Evolutionary conservation across 225 moss, liverwort and hornwort species (phyloP).

Genomic region (Straminergon stramineum): DNA sequence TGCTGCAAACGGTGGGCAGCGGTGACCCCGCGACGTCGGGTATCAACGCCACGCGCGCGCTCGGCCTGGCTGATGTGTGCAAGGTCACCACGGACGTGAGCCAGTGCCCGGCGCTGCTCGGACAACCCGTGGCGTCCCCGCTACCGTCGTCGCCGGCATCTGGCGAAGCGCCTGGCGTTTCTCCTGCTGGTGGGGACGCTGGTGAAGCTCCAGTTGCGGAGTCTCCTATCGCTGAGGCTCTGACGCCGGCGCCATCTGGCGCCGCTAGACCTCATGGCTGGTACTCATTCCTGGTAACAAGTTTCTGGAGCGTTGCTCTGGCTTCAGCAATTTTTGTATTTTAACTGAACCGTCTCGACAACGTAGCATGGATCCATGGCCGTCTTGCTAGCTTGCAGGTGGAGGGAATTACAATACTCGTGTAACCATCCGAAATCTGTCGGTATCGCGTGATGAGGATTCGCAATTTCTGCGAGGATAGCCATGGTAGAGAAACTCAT

Average conservation of each 20-base stretch:
- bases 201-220: neutral
- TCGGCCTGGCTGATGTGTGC: constrained; percentile 19
- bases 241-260: neutral
- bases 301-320: neutral
- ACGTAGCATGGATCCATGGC: neutral
- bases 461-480: neutral
- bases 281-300: neutral
- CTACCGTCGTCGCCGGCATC: neutral
- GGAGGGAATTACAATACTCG: neutral
- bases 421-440: neutral
- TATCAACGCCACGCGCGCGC: constrained; percentile 25
- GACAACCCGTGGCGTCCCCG: constrained; percentile 24
- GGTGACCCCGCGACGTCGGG: constrained; percentile 26
- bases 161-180: neutral
- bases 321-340: neutral
- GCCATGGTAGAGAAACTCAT: neutral
- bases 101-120: constrained; percentile 28
- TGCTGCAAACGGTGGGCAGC: constrained; percentile 22
- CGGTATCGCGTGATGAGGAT: neutral
- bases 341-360: neutral
- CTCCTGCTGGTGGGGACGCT: neutral
- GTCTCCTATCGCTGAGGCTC: neutral
- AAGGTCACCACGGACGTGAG: constrained; percentile 11
- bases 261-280: neutral
- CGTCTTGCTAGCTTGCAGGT: neutral